A percentile compares a stretch with the other conserved stretches of the same genome.
phyloP scores from a whole-genome alignment of 805 yeast genomes.

The Starmerella floris region DNA sequence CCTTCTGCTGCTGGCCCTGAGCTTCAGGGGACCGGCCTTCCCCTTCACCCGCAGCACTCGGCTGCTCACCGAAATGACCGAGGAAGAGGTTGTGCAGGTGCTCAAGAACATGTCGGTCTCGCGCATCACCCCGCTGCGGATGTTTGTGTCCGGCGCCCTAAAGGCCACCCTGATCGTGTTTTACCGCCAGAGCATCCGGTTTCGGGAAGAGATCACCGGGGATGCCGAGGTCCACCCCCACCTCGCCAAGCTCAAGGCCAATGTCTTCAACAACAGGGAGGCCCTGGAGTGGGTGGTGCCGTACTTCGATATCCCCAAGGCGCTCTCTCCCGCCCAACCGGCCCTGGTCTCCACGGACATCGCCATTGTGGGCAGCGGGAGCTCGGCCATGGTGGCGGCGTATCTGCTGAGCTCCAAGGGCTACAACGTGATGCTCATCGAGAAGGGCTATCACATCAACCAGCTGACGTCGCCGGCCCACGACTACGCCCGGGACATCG shows the following conservation, averaged over 20 bases:
- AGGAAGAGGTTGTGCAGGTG: constrained; percentile 26
- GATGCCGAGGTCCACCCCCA: constrained; percentile 13
- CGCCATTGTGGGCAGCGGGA: constrained; percentile 40
- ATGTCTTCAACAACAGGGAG: not conserved
- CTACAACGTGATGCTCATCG: constrained; percentile 34
- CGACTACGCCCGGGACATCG: constrained; percentile 30
- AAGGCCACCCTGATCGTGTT: constrained; percentile 18
- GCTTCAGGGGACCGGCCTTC: constrained; percentile 19
- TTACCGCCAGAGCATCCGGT: constrained; percentile 1
- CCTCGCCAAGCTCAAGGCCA: constrained; percentile 1
- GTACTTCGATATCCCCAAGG: constrained; percentile 6
- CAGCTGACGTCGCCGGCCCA: constrained; percentile 29
- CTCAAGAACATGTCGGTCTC: constrained; percentile 34
- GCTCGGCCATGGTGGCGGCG: constrained; percentile 43
- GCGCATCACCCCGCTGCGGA: constrained; percentile 29
- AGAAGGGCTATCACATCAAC: constrained; percentile 37
- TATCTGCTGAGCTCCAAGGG: constrained; percentile 35
- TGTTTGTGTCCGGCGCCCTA: constrained; percentile 27
- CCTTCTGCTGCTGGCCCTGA: constrained; percentile 17
- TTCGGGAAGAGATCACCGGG: constrained; percentile 4
- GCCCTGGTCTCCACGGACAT: constrained; percentile 27
- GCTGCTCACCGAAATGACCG: constrained; percentile 22
- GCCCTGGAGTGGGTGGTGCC: constrained; percentile 5
- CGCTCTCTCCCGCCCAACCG: constrained; percentile 1
- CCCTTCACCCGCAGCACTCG: constrained; percentile 19